Evolutionary conservation across 192 early-diverging fungal genomes (phyloP), one percentile per base, ranked within the genome.

Genomic region (Pilobolus umbonatus): DNA sequence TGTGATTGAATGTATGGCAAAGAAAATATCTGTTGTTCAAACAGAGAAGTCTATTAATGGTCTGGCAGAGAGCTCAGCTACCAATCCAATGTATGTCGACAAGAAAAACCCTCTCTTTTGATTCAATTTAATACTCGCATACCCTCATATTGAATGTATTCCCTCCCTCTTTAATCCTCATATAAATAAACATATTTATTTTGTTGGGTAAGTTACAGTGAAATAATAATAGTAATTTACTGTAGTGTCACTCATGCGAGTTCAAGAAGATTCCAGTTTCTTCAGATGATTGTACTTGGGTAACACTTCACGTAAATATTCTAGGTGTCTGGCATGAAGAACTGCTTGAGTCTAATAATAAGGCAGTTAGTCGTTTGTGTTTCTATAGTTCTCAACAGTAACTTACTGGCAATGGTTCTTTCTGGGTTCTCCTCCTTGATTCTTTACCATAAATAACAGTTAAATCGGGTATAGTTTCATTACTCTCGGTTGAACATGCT

Each of bases 391-490:
- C 8, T 55, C 5, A 25, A 30, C n/a, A 7, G 22, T 26, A 30
- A 40, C 26, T 51, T 49, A 50, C 57, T 25, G 48, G 45, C 8
- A 48, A 39, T 28, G 34, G 34, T 15, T 57, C 19, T 25, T 59
- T 47, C 53, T 81, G 82, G 22, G 56, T 75, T 24, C 86, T 69
- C 42, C 82, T 66, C 15, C 75, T 75, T 31, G 80, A 73, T 14
- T 76, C 58, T 22, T 34, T 22, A 8, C 88, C 86, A 62, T 77
- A 88, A 28, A 90, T 81, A 9, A 89, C 86, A 1, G 87, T 87
- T 51, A 82, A 60, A 57, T 84, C 77, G 0, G 74, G 63, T 14
- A 91, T 61, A 7, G 50, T 48, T 47, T 91, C 86, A 59, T 86
- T 75, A 2, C 48, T 58, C 19, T 75, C 74, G 7, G 85, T 88